phyloP scores from a whole-genome alignment of 1,284 basidiomycete species.

The Puccinia polysora region DNA sequence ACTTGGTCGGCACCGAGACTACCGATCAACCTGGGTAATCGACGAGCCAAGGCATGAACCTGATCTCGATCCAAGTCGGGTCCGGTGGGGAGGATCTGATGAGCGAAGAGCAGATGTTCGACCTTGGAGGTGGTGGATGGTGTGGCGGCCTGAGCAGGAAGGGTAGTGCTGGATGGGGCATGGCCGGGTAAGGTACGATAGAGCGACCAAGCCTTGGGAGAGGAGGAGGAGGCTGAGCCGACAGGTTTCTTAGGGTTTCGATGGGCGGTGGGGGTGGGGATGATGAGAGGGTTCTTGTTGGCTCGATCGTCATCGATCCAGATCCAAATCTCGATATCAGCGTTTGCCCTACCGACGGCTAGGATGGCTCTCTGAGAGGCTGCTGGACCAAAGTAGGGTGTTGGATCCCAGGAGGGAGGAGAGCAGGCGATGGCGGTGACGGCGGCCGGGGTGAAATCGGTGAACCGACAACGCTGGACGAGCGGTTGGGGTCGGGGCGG shows the following conservation, averaged over 20 bases:
- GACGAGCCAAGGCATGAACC: slow-evolving; percentile 63
- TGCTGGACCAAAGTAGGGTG: slow-evolving; percentile 57
- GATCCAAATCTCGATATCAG: slow-evolving; percentile 85
- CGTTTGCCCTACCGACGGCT: slow-evolving; percentile 86
- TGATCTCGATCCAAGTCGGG: slow-evolving; percentile 84
- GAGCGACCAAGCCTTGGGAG: slow-evolving; percentile 47
- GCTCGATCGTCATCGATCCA: slow-evolving; percentile 64
- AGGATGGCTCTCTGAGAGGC: slow-evolving; percentile 62
- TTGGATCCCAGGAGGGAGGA: slow-evolving; percentile 59
- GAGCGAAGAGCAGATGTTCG: slow-evolving; percentile 62
- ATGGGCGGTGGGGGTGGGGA: slow-evolving; percentile 45
- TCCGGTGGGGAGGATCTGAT: slow-evolving; percentile 77
- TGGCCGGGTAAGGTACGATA: slow-evolving; percentile 47
- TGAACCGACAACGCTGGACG: slow-evolving; percentile 85
- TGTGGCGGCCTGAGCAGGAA: slow-evolving; percentile 44
- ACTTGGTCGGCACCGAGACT: slow-evolving; percentile 6
- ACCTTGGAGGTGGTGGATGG: slow-evolving; percentile 50
- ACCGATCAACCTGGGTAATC: slow-evolving; percentile 54
- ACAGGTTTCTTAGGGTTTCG: slow-evolving; percentile 69
- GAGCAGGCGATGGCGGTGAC: slow-evolving; percentile 85
- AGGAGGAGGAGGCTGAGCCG: slow-evolving; percentile 59
- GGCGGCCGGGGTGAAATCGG: slow-evolving; percentile 80
- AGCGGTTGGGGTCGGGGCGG: background rate
- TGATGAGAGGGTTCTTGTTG: slow-evolving; percentile 48
- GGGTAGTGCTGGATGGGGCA: slow-evolving; percentile 32